phyloP scores from a whole-genome alignment of 768 basidiomycete species.

The Imleria badia region DNA sequence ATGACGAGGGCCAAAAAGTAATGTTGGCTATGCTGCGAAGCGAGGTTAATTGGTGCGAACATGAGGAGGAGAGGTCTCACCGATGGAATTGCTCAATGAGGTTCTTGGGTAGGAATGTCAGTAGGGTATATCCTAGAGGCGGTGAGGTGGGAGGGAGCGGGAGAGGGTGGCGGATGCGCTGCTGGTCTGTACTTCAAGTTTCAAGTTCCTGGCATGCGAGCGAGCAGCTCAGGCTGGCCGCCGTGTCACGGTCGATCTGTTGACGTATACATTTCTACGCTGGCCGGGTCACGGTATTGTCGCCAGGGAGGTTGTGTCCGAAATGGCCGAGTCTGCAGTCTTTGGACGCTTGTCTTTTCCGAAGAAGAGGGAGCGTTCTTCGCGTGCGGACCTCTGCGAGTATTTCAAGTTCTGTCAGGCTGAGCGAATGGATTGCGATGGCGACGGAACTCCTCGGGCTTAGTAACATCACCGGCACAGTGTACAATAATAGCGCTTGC shows the following conservation, averaged over 20 bases:
- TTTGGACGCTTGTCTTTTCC: constrained; percentile 52
- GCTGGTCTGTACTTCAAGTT: constrained; percentile 92
- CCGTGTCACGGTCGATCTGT: constrained; percentile 58
- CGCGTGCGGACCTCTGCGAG: constrained; percentile 43
- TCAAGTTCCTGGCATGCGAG: constrained; percentile 78
- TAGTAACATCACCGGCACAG: no score
- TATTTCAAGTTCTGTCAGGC: no score
- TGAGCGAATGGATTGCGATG: no score
- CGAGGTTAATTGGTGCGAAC: neutral
- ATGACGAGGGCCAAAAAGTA: constrained; percentile 82
- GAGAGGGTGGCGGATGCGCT: constrained; percentile 52
- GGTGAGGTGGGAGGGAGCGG: neutral
- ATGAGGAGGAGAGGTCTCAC: constrained; percentile 36
- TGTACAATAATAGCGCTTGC: no score
- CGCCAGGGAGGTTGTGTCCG: constrained; percentile 23
- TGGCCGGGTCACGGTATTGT: constrained; percentile 46
- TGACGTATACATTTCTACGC: constrained; percentile 81
- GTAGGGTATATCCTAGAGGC: constrained; percentile 75
- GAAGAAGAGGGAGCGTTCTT: constrained; percentile 55
- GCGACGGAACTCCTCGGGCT: no score
- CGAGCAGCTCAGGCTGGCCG: constrained; percentile 84
- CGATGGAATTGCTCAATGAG: constrained; percentile 93
- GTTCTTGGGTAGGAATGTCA: constrained; percentile 94
- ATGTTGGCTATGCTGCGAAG: constrained; percentile 76
- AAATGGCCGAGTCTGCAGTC: constrained; percentile 31